Conservation (phyloP, 1,139 yeast genomes). For the Diutina pseudorugosa region DNA sequence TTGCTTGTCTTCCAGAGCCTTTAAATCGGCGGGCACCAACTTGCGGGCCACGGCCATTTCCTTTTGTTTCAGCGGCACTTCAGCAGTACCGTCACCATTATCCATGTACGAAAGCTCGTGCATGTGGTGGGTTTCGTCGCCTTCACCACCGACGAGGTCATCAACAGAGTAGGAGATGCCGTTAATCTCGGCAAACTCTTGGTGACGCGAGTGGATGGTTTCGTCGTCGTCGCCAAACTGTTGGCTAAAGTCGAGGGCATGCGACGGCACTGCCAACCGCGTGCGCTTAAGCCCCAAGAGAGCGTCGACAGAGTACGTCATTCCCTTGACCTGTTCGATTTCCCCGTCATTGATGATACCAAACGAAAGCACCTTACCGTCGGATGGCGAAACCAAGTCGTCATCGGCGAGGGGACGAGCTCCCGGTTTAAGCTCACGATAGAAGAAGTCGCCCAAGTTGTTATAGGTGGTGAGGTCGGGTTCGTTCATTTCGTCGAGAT, state of each 20-base stretch:
- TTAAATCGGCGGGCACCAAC: conserved; percentile 26
- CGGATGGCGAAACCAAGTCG: conserved; percentile 80
- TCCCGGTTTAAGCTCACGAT: conserved; percentile 69
- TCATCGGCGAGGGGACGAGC: conserved; percentile 65
- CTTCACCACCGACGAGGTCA: conserved; percentile 48
- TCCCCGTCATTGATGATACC: conserved; percentile 79
- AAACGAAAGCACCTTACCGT: conserved; percentile 78
- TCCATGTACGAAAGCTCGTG: conserved; percentile 39
- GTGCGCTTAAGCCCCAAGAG: conserved; percentile 53
- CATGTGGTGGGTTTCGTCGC: conserved; percentile 22
- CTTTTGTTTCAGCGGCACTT: conserved; percentile 15
- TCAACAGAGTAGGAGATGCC: conserved; percentile 66
- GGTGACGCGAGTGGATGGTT: conserved; percentile 40
- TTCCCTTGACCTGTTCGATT: conserved; percentile 94
- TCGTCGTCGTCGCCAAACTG: conserved; percentile 28
- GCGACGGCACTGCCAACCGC: conserved; percentile 49
- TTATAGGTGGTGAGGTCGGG: conserved; percentile 62
- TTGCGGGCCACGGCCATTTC: conserved; percentile 32
- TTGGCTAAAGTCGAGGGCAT: conserved; percentile 31
- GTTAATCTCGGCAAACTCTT: conserved; percentile 67
- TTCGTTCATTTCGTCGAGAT: conserved; percentile 80
- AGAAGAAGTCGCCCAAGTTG: conserved; percentile 86
- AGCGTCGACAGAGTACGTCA: conserved; percentile 85
- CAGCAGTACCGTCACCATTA: conserved; percentile 44
- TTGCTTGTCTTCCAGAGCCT: conserved; percentile 20